Conservation (phyloP, 768 basidiomycete species). For the Mycena amicta region DNA sequence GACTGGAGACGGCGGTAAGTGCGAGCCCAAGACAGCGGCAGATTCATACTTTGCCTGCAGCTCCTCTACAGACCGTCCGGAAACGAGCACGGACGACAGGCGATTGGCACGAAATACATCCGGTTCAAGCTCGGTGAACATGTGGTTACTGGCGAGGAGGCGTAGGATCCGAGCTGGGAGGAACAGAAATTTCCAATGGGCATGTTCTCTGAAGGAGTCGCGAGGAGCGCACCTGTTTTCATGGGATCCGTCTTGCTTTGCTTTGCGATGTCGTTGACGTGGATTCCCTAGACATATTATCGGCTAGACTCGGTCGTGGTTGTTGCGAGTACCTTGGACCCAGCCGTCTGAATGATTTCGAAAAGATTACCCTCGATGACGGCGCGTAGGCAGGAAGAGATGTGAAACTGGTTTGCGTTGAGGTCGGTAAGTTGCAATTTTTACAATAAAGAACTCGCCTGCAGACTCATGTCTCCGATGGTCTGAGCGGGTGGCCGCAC, state of each 20-base stretch:
- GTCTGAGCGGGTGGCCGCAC: neutral
- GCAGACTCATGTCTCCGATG: neutral
- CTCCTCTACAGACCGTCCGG: neutral
- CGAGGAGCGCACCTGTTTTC: neutral
- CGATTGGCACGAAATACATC: neutral
- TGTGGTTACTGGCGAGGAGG: neutral
- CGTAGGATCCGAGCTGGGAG: neutral
- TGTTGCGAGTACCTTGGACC: neutral
- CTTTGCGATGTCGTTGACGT: neutral
- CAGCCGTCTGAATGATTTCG: neutral
- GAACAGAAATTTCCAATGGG: neutral
- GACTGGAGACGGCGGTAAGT: neutral
- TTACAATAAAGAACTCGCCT: neutral
- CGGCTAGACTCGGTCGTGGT: neutral
- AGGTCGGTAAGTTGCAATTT: neutral
- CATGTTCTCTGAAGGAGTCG: neutral
- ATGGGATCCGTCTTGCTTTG: neutral
- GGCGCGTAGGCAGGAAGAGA: neutral
- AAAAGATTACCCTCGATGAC: neutral
- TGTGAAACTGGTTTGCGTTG: neutral
- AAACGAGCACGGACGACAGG: neutral
- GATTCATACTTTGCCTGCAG: neutral
- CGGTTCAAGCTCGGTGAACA: neutral
- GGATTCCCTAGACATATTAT: neutral
- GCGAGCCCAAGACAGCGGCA: neutral